Percentiles rank a stretch among this genome's conserved stretches.
Evolutionary conservation across 345 rosid species (phyloP).

Genomic region (Aethionema arabicum): DNA sequence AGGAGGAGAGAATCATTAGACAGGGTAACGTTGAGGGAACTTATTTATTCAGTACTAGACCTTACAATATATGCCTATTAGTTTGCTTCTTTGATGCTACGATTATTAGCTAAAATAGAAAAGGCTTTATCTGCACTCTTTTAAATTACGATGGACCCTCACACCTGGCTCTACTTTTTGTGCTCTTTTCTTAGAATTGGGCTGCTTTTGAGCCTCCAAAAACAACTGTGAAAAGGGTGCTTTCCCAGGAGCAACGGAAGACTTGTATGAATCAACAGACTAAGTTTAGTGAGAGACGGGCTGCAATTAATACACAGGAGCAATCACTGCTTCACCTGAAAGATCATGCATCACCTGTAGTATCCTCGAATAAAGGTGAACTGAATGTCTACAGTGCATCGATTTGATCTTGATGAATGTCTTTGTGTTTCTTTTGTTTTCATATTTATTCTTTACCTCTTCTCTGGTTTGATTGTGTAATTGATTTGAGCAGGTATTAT

Average conservation of each 20-base stretch:
- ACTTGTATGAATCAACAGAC: slow-evolving; percentile 42
- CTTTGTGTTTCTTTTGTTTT: slow-evolving; percentile 17
- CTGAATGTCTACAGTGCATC: slow-evolving; percentile 25
- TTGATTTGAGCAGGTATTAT: slow-evolving; percentile 43
- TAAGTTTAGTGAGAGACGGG: slow-evolving; percentile 39
- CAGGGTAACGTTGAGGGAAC: slow-evolving; percentile 46
- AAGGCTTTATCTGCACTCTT: slow-evolving; percentile 4
- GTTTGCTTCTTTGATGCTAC: slow-evolving; percentile 14
- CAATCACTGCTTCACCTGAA: slow-evolving; percentile 40
- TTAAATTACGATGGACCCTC: slow-evolving; percentile 7
- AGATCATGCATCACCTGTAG: slow-evolving; percentile 45
- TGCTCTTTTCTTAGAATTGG: slow-evolving; percentile 64
- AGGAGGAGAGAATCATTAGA: slow-evolving; percentile 90
- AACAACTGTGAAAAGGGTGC: slow-evolving; percentile 87
- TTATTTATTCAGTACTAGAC: slow-evolving; percentile 14
- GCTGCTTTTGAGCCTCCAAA: slow-evolving; percentile 85
- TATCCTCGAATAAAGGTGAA: slow-evolving; percentile 57
- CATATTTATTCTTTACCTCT: not conserved
- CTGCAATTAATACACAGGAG: slow-evolving; percentile 34
- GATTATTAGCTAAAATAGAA: slow-evolving; percentile 10
- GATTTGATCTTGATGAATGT: slow-evolving; percentile 12
- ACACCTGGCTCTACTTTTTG: slow-evolving; percentile 16
- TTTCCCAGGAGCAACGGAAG: slow-evolving; percentile 59
- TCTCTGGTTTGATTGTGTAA: slow-evolving; percentile 22
- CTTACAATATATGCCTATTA: not conserved